Evolutionary conservation across 1,139 yeast genomes (phyloP).

Genomic region (Suhomyces wounanorum): DNA sequence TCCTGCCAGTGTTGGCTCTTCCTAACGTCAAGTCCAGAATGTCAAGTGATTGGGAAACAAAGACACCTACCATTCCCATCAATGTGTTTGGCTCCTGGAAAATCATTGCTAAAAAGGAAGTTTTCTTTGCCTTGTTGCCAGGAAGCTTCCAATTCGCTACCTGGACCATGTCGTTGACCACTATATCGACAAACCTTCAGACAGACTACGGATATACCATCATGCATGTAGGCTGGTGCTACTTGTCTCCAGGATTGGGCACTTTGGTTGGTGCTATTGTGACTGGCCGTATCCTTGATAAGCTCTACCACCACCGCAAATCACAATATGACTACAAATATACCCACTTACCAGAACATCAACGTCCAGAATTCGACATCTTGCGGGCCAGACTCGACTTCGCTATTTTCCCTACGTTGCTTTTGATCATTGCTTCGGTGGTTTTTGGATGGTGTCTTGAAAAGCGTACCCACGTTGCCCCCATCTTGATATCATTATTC

Average conservation of each 20-base stretch:
- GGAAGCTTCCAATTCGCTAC: conserved; percentile 62
- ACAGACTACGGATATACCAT: conserved; percentile 51
- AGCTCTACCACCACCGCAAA: conserved; percentile 36
- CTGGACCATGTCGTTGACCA: conserved; percentile 72
- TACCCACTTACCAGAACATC: conserved; percentile 35
- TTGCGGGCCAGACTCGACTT: conserved; percentile 31
- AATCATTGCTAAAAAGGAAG: conserved; percentile 37
- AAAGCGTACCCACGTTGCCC: conserved; percentile 49
- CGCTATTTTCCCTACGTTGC: conserved; percentile 26
- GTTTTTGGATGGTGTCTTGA: conserved; percentile 73
- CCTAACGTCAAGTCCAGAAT: conserved; percentile 22
- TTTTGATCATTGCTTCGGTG: conserved; percentile 43
- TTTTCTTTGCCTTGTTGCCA: conserved; percentile 42
- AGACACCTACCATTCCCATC: conserved; percentile 15
- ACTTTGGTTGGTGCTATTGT: conserved; percentile 52
- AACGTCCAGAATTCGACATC: conserved; percentile 27
- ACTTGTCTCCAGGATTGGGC: conserved; percentile 62
- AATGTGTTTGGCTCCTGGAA: conserved; percentile 49
- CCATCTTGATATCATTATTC: conserved; percentile 57
- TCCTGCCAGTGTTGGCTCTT: conserved; percentile 42
- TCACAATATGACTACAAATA: conserved; percentile 46
- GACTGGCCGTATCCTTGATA: conserved; percentile 51
- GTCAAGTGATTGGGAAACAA: conserved; percentile 10
- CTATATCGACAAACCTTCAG: conserved; percentile 57
- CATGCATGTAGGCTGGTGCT: conserved; percentile 63